Evolutionary conservation across 2,329 filamentous ascomycete genomes (phyloP).

Genomic region (Sclerotinia sclerotiorum): DNA sequence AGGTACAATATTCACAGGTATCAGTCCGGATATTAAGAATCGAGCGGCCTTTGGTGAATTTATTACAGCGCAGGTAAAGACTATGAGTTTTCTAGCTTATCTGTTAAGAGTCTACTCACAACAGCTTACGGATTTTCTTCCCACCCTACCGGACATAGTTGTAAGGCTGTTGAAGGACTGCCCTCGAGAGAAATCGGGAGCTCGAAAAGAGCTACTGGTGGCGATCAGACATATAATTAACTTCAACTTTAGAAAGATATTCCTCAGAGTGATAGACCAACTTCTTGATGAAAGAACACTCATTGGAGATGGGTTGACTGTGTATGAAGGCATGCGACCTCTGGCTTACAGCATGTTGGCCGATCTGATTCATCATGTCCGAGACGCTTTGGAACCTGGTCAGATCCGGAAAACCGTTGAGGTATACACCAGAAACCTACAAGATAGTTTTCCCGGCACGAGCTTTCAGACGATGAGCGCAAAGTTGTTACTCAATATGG

Average conservation of each 20-base stretch:
- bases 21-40: slow-evolving; percentile 92
- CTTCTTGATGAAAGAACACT: slow-evolving; percentile 90
- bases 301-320: slow-evolving; percentile 92
- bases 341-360: slow-evolving; percentile 98
- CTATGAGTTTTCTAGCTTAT: slow-evolving; percentile 97
- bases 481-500: slow-evolving; percentile 95
- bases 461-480: slow-evolving; percentile 99
- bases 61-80: slow-evolving; percentile 97
- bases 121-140: slow-evolving; percentile 84
- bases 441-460: slow-evolving; percentile 93
- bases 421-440: slow-evolving; percentile 94
- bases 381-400: slow-evolving; percentile 81
- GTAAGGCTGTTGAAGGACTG: slow-evolving; percentile 91
- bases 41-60: slow-evolving; percentile 94
- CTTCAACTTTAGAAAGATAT: slow-evolving; percentile 96
- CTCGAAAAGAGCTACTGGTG: slow-evolving; percentile 91
- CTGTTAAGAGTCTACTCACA: slow-evolving; percentile 83
- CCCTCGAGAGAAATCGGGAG: slow-evolving; percentile 87
- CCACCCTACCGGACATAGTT: slow-evolving; percentile 81
- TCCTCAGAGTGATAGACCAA: slow-evolving; percentile 91
- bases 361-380: slow-evolving; percentile 94
- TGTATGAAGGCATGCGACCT: slow-evolving; percentile 94
- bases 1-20: slow-evolving; percentile 83
- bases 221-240: slow-evolving; percentile 98
- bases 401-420: slow-evolving; percentile 96